phyloP scores from a whole-genome alignment of 768 basidiomycete genomes.

The Amanita fuliginea region DNA sequence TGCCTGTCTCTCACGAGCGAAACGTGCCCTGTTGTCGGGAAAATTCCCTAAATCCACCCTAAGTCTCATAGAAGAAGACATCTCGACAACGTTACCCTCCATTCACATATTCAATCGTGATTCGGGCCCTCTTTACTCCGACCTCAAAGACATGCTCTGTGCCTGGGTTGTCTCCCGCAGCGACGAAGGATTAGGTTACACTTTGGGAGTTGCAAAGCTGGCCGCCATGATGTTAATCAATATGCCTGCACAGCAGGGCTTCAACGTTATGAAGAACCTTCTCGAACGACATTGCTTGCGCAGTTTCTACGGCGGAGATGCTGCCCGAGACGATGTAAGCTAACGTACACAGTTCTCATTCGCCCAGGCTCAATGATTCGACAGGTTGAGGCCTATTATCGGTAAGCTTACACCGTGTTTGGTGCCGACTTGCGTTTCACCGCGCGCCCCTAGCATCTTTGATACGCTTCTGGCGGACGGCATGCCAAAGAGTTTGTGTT shows the following conservation, averaged over 20 bases:
- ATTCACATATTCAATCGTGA: conserved; percentile 73
- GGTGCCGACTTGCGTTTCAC: conserved; percentile 6
- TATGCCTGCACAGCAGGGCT: conserved; percentile 65
- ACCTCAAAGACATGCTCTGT: conserved; percentile 73
- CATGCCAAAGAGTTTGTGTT: conserved; percentile 80
- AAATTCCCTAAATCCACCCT: conserved; percentile 57
- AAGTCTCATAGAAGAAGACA: conserved; percentile 62
- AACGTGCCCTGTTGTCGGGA: conserved; percentile 52
- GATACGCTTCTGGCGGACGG: conserved; percentile 86
- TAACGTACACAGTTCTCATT: conserved; percentile 1
- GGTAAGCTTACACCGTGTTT: conserved; percentile 31
- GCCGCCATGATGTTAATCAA: conserved; percentile 84
- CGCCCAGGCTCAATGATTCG: conserved; percentile 15
- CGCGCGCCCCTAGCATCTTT: conserved; percentile 52
- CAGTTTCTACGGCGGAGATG: conserved; percentile 70
- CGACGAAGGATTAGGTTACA: conserved; percentile 75
- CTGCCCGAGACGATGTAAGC: conserved; percentile 68
- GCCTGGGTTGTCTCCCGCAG: conserved; percentile 84
- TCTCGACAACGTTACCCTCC: conserved; percentile 58
- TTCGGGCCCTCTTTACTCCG: conserved; percentile 69
- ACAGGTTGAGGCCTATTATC: conserved; percentile 86
- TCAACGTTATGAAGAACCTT: conserved; percentile 77
- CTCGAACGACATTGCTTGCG: conserved; percentile 78
- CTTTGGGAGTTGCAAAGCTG: conserved; percentile 53
- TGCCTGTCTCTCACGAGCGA: conserved; percentile 62